Conservation (phyloP, 331 rosid genomes). For the Arachis monticola region DNA sequence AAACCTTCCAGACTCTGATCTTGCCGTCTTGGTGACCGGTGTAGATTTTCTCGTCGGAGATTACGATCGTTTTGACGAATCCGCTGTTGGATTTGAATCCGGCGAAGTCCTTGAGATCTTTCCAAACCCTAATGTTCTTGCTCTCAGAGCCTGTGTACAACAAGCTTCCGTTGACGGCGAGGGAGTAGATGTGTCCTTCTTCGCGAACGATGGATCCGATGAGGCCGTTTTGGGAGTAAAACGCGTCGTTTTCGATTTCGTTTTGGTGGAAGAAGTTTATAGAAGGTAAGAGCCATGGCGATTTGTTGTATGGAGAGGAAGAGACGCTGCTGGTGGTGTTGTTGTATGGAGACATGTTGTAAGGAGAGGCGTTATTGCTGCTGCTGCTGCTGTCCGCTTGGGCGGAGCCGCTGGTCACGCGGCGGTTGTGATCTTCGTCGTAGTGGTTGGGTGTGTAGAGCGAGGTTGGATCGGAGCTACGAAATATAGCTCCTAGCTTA, state of each 20-base stretch:
- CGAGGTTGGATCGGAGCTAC: constrained; percentile 48
- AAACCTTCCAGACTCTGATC: constrained; percentile 80
- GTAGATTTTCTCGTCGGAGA: constrained; percentile 64
- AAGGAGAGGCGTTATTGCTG: constrained; percentile 57
- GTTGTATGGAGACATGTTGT: constrained; percentile 70
- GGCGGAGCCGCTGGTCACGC: constrained; percentile 37
- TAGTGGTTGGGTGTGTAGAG: background rate
- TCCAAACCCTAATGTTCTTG: constrained; percentile 95
- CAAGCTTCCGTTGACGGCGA: constrained; percentile 72
- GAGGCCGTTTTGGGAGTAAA: constrained; percentile 45
- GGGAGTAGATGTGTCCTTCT: constrained; percentile 84
- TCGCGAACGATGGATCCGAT: constrained; percentile 77
- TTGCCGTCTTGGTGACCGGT: constrained; percentile 98
- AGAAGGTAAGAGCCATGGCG: constrained; percentile 71
- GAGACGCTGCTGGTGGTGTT: background rate
- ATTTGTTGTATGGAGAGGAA: constrained; percentile 60
- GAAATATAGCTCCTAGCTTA: constrained; percentile 51
- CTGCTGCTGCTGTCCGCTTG: constrained; percentile 40
- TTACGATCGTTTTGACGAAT: constrained; percentile 71
- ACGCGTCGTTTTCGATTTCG: background rate
- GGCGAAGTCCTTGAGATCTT: constrained; percentile 57
- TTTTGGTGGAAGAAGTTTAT: constrained; percentile 13
- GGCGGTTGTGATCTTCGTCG: background rate
- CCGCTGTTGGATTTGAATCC: constrained; percentile 90
- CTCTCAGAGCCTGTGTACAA: constrained; percentile 91